Percentiles rank a stretch among this genome's conserved stretches.
These are phyloP conservation scores for Tuber brumale DNA, from an alignment of 495 filamentous ascomycete species.

Conservation along the genomic window DNA sequence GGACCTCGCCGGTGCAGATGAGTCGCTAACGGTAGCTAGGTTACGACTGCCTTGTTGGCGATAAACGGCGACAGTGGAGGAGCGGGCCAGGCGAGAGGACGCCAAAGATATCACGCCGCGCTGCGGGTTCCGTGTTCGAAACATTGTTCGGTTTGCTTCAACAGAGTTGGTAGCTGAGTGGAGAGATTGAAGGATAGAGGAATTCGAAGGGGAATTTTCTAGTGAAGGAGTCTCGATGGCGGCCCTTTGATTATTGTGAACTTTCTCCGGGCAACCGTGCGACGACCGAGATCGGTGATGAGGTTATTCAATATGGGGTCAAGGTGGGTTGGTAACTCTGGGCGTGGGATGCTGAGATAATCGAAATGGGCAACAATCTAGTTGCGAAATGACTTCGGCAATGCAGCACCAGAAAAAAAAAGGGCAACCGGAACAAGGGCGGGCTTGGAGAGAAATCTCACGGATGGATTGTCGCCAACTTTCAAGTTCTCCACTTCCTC, in stretches of 20 bases:
- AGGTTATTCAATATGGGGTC: constrained; percentile 11
- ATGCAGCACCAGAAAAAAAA: neutral
- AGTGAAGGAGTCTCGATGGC: constrained; percentile 11
- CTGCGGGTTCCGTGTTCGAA: constrained; percentile 26
- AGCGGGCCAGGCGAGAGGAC: constrained; percentile 17
- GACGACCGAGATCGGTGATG: constrained; percentile 11
- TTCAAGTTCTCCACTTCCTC: neutral
- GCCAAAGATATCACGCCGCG: constrained; percentile 3
- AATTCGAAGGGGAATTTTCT: neutral
- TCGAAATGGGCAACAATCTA: constrained; percentile 12
- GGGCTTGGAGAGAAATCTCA: neutral
- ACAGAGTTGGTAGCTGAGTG: constrained; percentile 1
- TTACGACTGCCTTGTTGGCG: constrained; percentile 43
- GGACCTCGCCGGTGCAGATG: constrained; percentile 59
- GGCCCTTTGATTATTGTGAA: constrained; percentile 14
- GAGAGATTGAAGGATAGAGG: neutral
- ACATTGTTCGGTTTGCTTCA: constrained; percentile 19
- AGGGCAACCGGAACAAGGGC: neutral
- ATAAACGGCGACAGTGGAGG: constrained; percentile 12
- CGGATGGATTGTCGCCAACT: neutral
- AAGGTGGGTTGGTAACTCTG: neutral
- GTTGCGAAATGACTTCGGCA: constrained; percentile 8
- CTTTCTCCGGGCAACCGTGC: constrained; percentile 6
- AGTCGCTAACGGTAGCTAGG: constrained; percentile 86
- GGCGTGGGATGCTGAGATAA: constrained; percentile 27